Evolutionary conservation across 257 asterid species (phyloP).

Genomic region (Solanum appendiculatum): DNA sequence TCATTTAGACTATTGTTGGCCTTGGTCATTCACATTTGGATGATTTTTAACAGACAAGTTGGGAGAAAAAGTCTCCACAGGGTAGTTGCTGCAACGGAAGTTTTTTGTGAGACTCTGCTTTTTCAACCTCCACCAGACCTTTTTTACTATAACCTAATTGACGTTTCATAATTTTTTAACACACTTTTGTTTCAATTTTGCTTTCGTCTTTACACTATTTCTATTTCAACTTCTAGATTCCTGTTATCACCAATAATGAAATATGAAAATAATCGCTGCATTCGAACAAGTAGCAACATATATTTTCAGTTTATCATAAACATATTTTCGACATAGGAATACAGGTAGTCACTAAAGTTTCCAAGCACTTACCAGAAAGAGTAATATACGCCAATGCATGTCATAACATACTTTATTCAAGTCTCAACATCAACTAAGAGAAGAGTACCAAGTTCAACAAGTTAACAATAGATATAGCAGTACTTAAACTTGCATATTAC

Average conservation of each 20-base stretch:
- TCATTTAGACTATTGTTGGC: neutral
- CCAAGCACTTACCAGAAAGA: neutral
- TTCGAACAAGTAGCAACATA: neutral
- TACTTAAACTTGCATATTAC: neutral
- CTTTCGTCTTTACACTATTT: neutral
- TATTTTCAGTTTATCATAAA: neutral
- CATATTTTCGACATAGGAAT: neutral
- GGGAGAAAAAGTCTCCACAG: neutral
- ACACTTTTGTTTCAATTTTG: neutral
- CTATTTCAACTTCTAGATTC: neutral
- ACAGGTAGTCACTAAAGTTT: neutral
- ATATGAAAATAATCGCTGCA: neutral
- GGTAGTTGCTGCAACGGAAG: neutral
- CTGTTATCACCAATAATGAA: neutral
- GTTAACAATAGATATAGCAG: neutral
- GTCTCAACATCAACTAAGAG: neutral
- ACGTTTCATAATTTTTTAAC: neutral
- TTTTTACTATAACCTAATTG: neutral
- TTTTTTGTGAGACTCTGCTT: neutral
- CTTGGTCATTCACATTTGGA: neutral
- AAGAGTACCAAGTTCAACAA: neutral
- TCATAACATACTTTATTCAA: neutral
- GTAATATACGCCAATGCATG: neutral
- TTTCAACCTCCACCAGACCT: neutral
- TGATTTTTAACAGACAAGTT: neutral